Evolutionary conservation across 208 protist species (phyloP), one percentile per base, ranked within the genome.

Genomic region (Wallacemonas sp.): DNA sequence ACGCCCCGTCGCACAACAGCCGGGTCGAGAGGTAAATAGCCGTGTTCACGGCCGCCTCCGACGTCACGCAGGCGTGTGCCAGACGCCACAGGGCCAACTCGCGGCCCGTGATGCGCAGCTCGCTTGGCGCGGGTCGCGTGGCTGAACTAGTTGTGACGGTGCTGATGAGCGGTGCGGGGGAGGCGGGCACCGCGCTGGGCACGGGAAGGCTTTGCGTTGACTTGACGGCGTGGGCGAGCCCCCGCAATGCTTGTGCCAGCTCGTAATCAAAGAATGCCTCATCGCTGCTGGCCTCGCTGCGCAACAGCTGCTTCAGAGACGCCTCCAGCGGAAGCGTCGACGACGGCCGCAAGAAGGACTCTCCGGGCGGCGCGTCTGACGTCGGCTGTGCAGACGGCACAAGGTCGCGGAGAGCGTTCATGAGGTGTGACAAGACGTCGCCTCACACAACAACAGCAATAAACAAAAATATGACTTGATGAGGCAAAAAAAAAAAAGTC

Each of bases 221-320:
- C 31, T 74, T 71, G 10, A 86, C 82, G 14, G 84, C 86, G 57
- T 84, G 77, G 2, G 75, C 39, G 2, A 96, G 20, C 3, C 81
- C 75, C 3, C 90, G 90, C 18, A 89, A 70, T 0, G 90, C 85
- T 61, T 96, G 90, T 3, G 75, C 66, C 2, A 92, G 50, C 22
- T 69, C 55, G 67, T 96, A 96, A 63, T 91, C 87, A 28, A 72
- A 70, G 18, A 93, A 67, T 36, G 86, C 78, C 16, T 91, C 87
- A 29, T 96, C 87, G 12, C 55, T 69, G 44, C 52, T 67, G 0
- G 93, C 73, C 22, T 67, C 57, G 5, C 75, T 73, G 11, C 79
- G 72, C 26, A 91, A 28, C 4, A 95, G 67, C 1, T 86, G 76
- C 20, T 91, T 77, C 38, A 95, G 67, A 1, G 84, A 65, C 3